Evolutionary conservation across 495 filamentous ascomycete genomes (phyloP).

Genomic region (Trichocladium antarcticum): DNA sequence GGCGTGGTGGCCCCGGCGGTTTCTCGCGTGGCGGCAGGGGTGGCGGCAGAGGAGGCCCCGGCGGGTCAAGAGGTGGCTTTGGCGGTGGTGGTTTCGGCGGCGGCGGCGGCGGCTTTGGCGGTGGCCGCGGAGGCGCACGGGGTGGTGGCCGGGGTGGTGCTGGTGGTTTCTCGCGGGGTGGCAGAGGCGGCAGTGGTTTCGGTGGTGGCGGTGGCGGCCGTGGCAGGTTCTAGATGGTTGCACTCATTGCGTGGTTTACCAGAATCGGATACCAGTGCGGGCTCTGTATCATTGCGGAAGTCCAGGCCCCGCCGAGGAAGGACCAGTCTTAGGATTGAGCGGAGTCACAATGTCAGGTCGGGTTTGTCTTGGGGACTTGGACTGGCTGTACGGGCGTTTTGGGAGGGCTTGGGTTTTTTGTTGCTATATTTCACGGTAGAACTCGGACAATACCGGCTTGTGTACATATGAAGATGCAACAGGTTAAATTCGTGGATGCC

Average conservation of each 20-base stretch:
- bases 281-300: slow-evolving; percentile 1
- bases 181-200: slow-evolving; percentile 11
- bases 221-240: not conserved
- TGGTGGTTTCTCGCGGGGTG: slow-evolving; percentile 13
- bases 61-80: slow-evolving; percentile 24
- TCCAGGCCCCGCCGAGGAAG: not conserved
- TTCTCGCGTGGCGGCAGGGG: slow-evolving; percentile 32
- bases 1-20: slow-evolving; percentile 31
- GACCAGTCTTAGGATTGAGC: slow-evolving; percentile 7
- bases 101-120: not conserved
- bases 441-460: slow-evolving; percentile 1
- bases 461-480: slow-evolving; percentile 1
- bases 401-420: slow-evolving; percentile 17
- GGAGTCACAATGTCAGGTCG: slow-evolving; percentile 8
- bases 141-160: slow-evolving; percentile 20
- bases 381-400: slow-evolving; percentile 24
- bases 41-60: slow-evolving; percentile 32
- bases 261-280: not conserved
- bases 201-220: slow-evolving; percentile 12
- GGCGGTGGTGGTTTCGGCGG: no score
- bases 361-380: slow-evolving; percentile 18
- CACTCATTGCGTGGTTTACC: not conserved
- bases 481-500: not conserved
- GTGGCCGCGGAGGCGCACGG: slow-evolving; percentile 12
- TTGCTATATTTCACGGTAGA: slow-evolving; percentile 11